Base-by-base conservation (phyloP, 495 filamentous ascomycete genomes). In the Friedmanniomyces simplex region DNA sequence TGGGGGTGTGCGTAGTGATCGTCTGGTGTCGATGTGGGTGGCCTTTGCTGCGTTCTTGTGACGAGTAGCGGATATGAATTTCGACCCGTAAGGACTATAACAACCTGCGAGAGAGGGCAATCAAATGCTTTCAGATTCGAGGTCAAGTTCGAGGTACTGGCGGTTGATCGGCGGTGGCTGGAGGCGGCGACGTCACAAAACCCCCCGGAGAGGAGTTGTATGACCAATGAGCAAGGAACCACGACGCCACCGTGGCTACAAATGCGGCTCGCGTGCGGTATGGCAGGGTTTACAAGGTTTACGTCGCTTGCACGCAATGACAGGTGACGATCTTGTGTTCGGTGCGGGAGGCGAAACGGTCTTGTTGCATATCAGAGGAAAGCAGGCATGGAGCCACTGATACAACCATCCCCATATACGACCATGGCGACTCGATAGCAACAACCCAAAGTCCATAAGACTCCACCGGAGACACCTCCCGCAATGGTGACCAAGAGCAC, bases 401-500 rank as follows among this genome's bases (percentile, higher is more conserved):
- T 32, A 32, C 39, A 43, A 5, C 39, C 4, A 16, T 5, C 39
- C 13, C 46, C 25, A 16, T 52, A 21, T 52, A n/a, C n/a, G 26
- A 36, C 14, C 49, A 52, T 14, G 26, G 16, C 25, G 34, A 32
- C 26, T 8, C 49, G 30, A 20, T 49, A 49, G 46, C 46, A 49
- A 18, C 46, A 43, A 43, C 28, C 28, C 28, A 3, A 32, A 32
- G 28, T 32, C 28, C 28, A n/a, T n/a, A n/a, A n/a, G 28, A 32
- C 28, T 3, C 3, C 3, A 32, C 28, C 28, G 14, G 14, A n/a
- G 18, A 20, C 39, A 43, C 14, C 39, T 5, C 5, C 13, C 2
- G 30, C 50, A 18, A 55, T 55, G 53, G 42, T 48, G 4, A 39
- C 53, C 24, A 57, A 30, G n/a, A 50, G 55, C 34, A 42, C 26